phyloP scores from a whole-genome alignment of 2,329 filamentous ascomycete species.

The Reticulascus tulasneorum region DNA sequence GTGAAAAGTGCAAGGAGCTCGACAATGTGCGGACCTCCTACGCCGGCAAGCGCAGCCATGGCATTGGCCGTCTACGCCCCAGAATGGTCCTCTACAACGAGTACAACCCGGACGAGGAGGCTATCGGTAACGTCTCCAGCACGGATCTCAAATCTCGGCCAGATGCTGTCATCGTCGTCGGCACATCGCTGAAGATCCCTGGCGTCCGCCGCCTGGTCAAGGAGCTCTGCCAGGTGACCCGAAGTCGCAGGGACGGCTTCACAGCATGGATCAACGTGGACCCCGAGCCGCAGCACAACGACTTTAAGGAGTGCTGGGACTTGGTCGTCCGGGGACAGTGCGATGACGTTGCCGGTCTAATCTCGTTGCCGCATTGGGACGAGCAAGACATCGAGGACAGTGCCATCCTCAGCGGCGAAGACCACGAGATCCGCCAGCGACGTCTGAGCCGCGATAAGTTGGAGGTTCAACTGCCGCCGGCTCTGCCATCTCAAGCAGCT shows the following conservation, averaged over 20 bases:
- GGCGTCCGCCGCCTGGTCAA: slow-evolving; percentile 85
- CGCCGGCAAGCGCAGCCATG: slow-evolving; percentile 86
- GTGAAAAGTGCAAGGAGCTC: slow-evolving; percentile 66
- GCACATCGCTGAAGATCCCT: slow-evolving; percentile 92
- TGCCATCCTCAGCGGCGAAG: slow-evolving; percentile 40
- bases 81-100: slow-evolving; percentile 98
- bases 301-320: slow-evolving; percentile 93
- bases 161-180: slow-evolving; percentile 90
- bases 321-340: slow-evolving; percentile 81
- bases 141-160: slow-evolving; percentile 82
- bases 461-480: slow-evolving; percentile 34
- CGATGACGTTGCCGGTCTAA: slow-evolving; percentile 78
- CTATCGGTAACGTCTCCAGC: slow-evolving; percentile 85
- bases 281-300: slow-evolving; percentile 72
- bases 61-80: slow-evolving; percentile 83
- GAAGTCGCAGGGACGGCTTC: slow-evolving; percentile 75
- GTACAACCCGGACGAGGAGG: slow-evolving; percentile 92
- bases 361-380: slow-evolving; percentile 59
- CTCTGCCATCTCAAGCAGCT: slow-evolving; percentile 19
- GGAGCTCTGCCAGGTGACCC: slow-evolving; percentile 85
- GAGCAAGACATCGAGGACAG: slow-evolving; percentile 48
- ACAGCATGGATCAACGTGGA: slow-evolving; percentile 95
- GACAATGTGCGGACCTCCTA: slow-evolving; percentile 72
- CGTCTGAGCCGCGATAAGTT: slow-evolving; percentile 33
- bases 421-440: slow-evolving; percentile 32